Evolutionary conservation across 441 rosid genomes (phyloP).

Genomic region (Populus hybrid): DNA sequence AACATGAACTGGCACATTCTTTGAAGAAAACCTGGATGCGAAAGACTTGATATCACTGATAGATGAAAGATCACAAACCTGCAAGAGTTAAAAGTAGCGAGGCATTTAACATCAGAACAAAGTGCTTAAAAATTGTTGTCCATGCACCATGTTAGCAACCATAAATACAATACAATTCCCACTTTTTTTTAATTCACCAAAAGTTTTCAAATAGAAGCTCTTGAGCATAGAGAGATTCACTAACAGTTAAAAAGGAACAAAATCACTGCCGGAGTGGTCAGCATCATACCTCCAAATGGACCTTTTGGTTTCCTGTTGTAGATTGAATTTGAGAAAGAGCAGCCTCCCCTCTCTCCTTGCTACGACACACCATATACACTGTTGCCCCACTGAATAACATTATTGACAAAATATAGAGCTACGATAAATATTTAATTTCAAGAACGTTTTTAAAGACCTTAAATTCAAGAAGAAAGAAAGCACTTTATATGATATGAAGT

Average conservation of each 20-base stretch:
- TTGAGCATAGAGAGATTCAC: background rate
- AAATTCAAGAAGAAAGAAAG: background rate
- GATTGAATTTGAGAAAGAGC: conserved; percentile 70
- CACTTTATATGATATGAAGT: background rate
- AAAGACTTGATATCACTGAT: conserved; percentile 68
- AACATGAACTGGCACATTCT: conserved; percentile 73
- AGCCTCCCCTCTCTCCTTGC: conserved; percentile 74
- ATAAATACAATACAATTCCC: background rate
- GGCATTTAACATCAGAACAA: conserved; percentile 14
- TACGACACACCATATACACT: conserved; percentile 83
- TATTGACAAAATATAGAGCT: background rate
- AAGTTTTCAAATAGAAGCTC: background rate
- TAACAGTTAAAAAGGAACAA: background rate
- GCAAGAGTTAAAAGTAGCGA: conserved; percentile 30
- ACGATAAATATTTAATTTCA: background rate
- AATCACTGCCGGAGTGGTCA: background rate
- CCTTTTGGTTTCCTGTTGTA: conserved; percentile 66
- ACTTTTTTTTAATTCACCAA: background rate
- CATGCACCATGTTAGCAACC: background rate
- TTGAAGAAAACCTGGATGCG: conserved; percentile 67
- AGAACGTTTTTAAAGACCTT: background rate
- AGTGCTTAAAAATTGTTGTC: background rate
- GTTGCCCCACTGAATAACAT: conserved; percentile 62
- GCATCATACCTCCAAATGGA: conserved; percentile 66
- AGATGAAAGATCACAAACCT: conserved; percentile 90